Conservation (phyloP, 257 asterid genomes). For the Apocynum venetum region DNA sequence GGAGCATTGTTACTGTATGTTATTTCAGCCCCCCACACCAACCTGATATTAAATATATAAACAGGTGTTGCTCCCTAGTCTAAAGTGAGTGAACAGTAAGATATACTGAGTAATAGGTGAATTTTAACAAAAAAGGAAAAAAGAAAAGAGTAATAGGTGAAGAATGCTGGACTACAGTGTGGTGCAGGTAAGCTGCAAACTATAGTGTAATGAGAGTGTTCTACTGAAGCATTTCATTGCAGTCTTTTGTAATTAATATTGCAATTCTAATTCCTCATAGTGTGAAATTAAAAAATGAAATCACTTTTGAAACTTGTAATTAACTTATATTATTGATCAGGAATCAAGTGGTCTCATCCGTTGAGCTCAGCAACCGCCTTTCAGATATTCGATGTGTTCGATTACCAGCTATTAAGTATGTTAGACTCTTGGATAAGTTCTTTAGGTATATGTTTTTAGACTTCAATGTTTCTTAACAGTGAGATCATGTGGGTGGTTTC, state of each 20-base stretch:
- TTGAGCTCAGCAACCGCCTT: slow-evolving; percentile 80
- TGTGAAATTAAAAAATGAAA: background rate
- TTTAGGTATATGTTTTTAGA: background rate
- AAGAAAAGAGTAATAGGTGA: background rate
- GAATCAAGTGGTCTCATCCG: slow-evolving; percentile 57
- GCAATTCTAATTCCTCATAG: background rate
- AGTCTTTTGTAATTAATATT: background rate
- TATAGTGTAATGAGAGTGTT: background rate
- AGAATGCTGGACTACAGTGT: background rate
- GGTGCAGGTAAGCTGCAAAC: background rate
- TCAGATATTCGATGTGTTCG: slow-evolving; percentile 84
- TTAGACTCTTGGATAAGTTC: slow-evolving; percentile 1
- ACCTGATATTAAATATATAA: background rate
- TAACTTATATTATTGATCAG: slow-evolving; percentile 35
- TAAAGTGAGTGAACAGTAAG: background rate
- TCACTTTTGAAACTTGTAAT: background rate
- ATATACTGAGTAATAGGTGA: background rate
- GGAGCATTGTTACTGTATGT: background rate
- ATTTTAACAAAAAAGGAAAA: no score
- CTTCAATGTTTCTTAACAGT: slow-evolving; percentile 10
- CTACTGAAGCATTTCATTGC: background rate
- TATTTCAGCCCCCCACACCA: background rate
- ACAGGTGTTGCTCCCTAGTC: background rate
- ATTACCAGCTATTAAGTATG: slow-evolving; percentile 76
- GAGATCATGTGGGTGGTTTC: slow-evolving; percentile 10